Conservation (phyloP, 2,329 filamentous ascomycete genomes). For the Aciculosporium take region DNA sequence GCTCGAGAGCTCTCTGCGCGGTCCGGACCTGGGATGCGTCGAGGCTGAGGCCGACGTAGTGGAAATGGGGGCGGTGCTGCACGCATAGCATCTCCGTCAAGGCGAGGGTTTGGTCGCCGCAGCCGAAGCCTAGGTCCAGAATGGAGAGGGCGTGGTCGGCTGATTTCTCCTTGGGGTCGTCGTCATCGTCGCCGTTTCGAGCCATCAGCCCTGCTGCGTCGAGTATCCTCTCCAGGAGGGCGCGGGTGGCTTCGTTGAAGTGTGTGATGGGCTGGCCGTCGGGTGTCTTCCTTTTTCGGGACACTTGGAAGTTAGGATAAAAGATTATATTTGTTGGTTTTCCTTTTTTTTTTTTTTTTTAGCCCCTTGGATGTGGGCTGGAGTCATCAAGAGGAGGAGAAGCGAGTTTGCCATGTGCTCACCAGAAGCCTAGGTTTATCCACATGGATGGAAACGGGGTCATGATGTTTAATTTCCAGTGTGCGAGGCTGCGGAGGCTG, state of each 20-base stretch:
- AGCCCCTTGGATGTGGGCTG: no score
- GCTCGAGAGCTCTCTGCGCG: slow-evolving; percentile 18
- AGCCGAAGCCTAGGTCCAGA: slow-evolving; percentile 44
- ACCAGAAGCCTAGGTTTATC: slow-evolving; percentile 52
- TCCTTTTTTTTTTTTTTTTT: no score
- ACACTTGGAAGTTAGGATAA: no score
- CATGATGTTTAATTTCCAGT: slow-evolving; percentile 39
- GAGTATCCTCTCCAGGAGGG: slow-evolving; percentile 34
- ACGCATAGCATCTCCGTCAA: slow-evolving; percentile 19
- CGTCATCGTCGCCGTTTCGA: slow-evolving; percentile 1
- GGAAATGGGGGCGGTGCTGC: slow-evolving; percentile 15
- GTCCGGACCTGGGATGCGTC: slow-evolving; percentile 28
- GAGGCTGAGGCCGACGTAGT: slow-evolving; percentile 40
- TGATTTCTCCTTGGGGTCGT: not conserved
- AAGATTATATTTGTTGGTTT: no score
- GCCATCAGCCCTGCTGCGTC: slow-evolving; percentile 25
- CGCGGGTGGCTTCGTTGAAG: slow-evolving; percentile 32
- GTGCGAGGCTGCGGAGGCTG: slow-evolving; percentile 34
- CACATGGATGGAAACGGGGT: slow-evolving; percentile 38
- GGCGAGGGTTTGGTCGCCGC: slow-evolving; percentile 41
- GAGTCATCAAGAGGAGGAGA: no score
- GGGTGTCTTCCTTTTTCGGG: slow-evolving; percentile 18
- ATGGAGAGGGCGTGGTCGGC: slow-evolving; percentile 17
- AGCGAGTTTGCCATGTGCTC: slow-evolving; percentile 14
- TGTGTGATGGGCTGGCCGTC: slow-evolving; percentile 18